phyloP scores from a whole-genome alignment of 768 basidiomycete genomes.

The Leucocoprinus sp. region DNA sequence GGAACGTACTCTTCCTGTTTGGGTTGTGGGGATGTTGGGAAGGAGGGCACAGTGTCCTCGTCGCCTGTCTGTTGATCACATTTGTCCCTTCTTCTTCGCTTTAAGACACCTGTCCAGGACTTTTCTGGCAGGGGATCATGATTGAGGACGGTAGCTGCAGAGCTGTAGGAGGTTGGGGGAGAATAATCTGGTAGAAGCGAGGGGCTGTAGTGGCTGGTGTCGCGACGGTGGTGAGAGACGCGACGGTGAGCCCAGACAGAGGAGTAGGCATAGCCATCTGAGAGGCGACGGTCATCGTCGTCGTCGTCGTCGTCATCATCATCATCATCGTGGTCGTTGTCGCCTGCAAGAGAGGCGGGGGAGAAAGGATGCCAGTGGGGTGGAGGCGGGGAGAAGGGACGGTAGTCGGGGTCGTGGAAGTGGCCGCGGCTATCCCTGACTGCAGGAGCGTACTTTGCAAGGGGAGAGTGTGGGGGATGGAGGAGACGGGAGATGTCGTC shows the following conservation, averaged over 20 bases:
- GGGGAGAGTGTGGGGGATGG: slow-evolving; percentile 14
- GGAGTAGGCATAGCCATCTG: slow-evolving; percentile 11
- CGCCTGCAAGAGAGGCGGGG: slow-evolving; percentile 1
- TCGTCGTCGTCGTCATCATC: slow-evolving; percentile 9
- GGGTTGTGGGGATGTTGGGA: background rate
- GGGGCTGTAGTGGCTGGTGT: slow-evolving; percentile 2
- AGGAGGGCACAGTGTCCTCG: background rate
- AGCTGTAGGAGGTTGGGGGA: slow-evolving; percentile 7
- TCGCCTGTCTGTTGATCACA: slow-evolving; percentile 5
- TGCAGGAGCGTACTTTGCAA: slow-evolving; percentile 3
- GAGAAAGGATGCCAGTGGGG: background rate
- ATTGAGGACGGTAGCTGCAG: slow-evolving; percentile 1
- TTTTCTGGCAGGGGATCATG: slow-evolving; percentile 6
- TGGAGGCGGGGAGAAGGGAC: slow-evolving; percentile 13
- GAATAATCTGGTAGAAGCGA: slow-evolving; percentile 4
- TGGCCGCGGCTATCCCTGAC: slow-evolving; percentile 13
- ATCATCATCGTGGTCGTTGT: slow-evolving; percentile 2
- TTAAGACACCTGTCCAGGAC: slow-evolving; percentile 8
- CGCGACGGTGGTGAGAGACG: slow-evolving; percentile 9
- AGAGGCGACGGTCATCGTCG: slow-evolving; percentile 7
- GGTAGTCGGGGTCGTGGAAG: slow-evolving; percentile 16
- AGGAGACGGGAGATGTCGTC: slow-evolving; percentile 14
- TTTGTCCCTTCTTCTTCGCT: slow-evolving; percentile 9
- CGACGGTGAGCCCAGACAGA: slow-evolving; percentile 8
- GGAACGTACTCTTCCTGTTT: slow-evolving; percentile 8